Percentiles rank a stretch among this genome's conserved stretches.
Evolutionary conservation across 441 rosid genomes (phyloP).

Genomic region (Oxalis stricta): DNA sequence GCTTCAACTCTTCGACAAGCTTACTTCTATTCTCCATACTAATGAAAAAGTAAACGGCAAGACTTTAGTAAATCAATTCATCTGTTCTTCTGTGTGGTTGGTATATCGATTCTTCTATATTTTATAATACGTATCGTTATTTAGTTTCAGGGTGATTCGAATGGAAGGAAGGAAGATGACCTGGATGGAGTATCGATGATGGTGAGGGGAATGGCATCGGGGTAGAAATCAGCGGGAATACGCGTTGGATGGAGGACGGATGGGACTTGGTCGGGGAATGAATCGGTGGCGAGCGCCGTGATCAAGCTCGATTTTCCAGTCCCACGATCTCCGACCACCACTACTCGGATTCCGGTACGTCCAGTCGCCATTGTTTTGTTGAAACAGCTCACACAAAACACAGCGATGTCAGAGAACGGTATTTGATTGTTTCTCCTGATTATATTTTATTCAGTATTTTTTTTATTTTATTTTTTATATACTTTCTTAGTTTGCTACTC

Average conservation of each 20-base stretch:
- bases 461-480: background rate
- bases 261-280: slow-evolving; percentile 43
- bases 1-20: slow-evolving; percentile 41
- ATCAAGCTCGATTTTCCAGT: slow-evolving; percentile 68
- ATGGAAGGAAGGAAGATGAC: slow-evolving; percentile 12
- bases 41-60: slow-evolving; percentile 8
- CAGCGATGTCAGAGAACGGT: too few relatives aligned
- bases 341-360: slow-evolving; percentile 36
- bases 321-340: slow-evolving; percentile 54
- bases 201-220: slow-evolving; percentile 54
- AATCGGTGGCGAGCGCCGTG: slow-evolving; percentile 38
- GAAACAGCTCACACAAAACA: too few relatives aligned
- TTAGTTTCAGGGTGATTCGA: background rate
- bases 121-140: background rate
- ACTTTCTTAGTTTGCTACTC: too few relatives aligned
- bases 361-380: slow-evolving; percentile 35
- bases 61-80: background rate
- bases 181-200: slow-evolving; percentile 62
- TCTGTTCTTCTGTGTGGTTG: too few relatives aligned
- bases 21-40: slow-evolving; percentile 44
- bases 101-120: too few relatives aligned
- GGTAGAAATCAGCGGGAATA: slow-evolving; percentile 47
- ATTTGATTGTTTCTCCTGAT: too few relatives aligned
- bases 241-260: slow-evolving; percentile 46
- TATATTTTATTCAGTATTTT: background rate